phyloP scores from a whole-genome alignment of 345 rosid genomes.

The Geranium rotundifolium region DNA sequence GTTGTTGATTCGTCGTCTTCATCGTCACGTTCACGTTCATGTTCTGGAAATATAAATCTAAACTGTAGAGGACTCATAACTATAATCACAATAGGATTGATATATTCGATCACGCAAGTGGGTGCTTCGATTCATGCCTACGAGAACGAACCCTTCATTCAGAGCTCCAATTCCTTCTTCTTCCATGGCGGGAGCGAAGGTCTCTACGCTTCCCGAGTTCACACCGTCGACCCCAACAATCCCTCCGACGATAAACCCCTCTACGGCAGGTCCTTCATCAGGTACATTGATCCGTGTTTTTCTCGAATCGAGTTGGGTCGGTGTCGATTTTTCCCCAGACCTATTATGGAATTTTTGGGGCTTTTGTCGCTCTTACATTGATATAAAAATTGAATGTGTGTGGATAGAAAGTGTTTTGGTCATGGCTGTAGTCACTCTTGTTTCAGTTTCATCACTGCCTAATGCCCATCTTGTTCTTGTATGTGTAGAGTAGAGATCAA shows the following conservation, averaged over 20 bases:
- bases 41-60: neutral
- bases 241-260: slow-evolving; percentile 20
- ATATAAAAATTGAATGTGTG: too few species aligned
- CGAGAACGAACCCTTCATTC: slow-evolving; percentile 23
- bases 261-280: slow-evolving; percentile 36
- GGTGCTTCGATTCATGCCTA: slow-evolving; percentile 38
- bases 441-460: neutral
- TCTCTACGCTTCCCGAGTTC: slow-evolving; percentile 30
- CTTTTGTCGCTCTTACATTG: neutral
- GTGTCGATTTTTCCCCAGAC: too few species aligned
- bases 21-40: neutral
- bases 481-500: neutral
- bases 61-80: too few species aligned
- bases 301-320: neutral
- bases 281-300: slow-evolving; percentile 7
- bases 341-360: too few species aligned
- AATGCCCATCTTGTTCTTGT: neutral
- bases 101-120: slow-evolving; percentile 10
- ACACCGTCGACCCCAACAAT: neutral
- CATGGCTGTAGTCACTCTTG: neutral
- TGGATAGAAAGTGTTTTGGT: neutral
- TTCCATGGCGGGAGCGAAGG: slow-evolving; percentile 53
- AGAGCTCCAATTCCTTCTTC: slow-evolving; percentile 41
- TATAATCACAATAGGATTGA: neutral
- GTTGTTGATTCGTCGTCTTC: neutral